Evolutionary conservation across 176 grass and related monocot species (phyloP).

Genomic region (Poa pratensis): DNA sequence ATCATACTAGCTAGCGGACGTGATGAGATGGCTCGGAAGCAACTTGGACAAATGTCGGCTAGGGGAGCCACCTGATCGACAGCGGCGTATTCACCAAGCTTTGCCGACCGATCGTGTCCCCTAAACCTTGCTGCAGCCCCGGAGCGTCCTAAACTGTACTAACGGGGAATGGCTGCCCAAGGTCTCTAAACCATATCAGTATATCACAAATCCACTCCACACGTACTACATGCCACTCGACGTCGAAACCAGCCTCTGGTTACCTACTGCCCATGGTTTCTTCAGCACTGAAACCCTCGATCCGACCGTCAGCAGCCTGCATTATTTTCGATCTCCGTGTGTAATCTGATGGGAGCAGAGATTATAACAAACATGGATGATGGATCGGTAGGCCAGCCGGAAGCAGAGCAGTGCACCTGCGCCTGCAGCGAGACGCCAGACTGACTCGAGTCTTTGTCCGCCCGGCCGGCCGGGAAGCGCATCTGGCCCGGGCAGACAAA

Average conservation of each 20-base stretch:
- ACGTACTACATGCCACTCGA: too few species aligned
- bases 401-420: background rate
- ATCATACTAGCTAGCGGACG: background rate
- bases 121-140: background rate
- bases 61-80: background rate
- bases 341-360: background rate
- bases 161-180: background rate
- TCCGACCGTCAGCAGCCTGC: background rate
- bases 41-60: constrained; percentile 1
- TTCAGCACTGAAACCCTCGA: background rate
- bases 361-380: background rate
- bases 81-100: background rate
- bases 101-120: background rate
- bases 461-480: background rate
- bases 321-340: background rate
- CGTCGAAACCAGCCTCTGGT: too few species aligned
- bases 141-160: background rate
- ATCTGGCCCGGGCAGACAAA: background rate
- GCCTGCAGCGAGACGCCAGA: background rate
- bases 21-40: background rate
- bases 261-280: background rate
- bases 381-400: background rate
- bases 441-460: constrained; percentile 24
- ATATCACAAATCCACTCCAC: too few species aligned
- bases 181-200: background rate